A percentile compares a stretch with the other conserved stretches of the same genome.
phyloP scores from a whole-genome alignment of 306 rosid genomes.

The Arachis hypogaea region DNA sequence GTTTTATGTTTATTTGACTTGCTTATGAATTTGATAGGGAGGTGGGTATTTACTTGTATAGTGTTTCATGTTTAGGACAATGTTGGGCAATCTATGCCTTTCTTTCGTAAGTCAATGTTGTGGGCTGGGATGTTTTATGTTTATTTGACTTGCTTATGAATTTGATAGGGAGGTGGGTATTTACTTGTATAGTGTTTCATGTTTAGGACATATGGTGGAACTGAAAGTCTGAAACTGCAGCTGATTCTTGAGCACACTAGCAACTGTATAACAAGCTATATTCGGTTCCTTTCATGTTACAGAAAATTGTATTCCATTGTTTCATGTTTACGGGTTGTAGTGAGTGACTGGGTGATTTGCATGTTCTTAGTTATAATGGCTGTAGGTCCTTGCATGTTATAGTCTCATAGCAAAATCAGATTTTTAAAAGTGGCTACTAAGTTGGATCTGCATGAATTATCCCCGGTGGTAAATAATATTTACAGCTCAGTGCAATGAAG shows the following conservation, averaged over 20 bases:
- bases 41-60: neutral
- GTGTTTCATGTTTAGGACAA: neutral
- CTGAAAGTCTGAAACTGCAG: neutral
- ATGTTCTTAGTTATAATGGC: neutral
- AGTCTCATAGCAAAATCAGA: neutral
- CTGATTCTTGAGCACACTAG: neutral
- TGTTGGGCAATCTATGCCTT: neutral
- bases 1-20: neutral
- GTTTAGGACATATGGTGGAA: conserved; percentile 12
- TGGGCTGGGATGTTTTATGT: neutral
- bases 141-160: neutral
- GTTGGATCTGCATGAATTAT: neutral
- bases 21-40: neutral
- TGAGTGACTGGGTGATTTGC: neutral
- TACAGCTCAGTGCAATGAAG: neutral
- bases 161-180: neutral
- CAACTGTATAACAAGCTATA: neutral
- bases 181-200: neutral
- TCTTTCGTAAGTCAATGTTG: neutral
- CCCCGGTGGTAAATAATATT: neutral
- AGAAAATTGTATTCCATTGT: neutral
- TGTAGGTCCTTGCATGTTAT: neutral
- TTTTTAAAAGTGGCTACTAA: neutral
- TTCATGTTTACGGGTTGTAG: neutral
- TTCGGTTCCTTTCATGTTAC: neutral